These are phyloP conservation scores for Backusella macrospora DNA, from an alignment of 192 early-diverging fungal species.

Conservation along the genomic window DNA sequence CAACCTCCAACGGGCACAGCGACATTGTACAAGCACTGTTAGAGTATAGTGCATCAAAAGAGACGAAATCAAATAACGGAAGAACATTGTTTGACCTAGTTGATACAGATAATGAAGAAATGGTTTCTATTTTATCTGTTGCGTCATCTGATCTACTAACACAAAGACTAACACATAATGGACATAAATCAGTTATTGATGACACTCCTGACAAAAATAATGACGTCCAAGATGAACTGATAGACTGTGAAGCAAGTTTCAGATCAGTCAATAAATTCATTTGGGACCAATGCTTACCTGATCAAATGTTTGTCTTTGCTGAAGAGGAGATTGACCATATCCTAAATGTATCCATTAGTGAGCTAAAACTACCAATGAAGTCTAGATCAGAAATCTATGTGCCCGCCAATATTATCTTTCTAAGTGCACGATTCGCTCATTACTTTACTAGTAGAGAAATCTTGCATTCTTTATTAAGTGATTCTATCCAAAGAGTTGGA, in stretches of 20 bases:
- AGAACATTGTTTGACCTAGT: slow-evolving; percentile 78
- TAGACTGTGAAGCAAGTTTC: slow-evolving; percentile 24
- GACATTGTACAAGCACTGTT: slow-evolving; percentile 76
- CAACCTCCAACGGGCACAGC: slow-evolving; percentile 80
- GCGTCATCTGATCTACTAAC: slow-evolving; percentile 45
- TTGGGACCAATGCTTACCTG: slow-evolving; percentile 80
- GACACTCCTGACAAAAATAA: background rate
- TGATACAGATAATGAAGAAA: slow-evolving; percentile 52
- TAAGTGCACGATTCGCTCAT: slow-evolving; percentile 87
- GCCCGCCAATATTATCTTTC: slow-evolving; percentile 86
- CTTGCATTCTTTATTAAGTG: slow-evolving; percentile 67
- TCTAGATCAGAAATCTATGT: slow-evolving; percentile 66
- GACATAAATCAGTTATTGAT: slow-evolving; percentile 10
- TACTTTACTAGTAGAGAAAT: slow-evolving; percentile 77
- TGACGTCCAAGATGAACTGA: background rate
- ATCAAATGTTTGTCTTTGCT: slow-evolving; percentile 97
- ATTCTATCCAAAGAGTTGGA: slow-evolving; percentile 58
- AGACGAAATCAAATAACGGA: slow-evolving; percentile 69
- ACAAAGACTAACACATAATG: slow-evolving; percentile 7
- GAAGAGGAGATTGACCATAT: slow-evolving; percentile 71
- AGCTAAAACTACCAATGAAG: slow-evolving; percentile 61
- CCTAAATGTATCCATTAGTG: slow-evolving; percentile 69
- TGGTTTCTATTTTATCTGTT: slow-evolving; percentile 62
- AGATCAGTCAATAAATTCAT: slow-evolving; percentile 56
- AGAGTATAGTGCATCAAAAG: slow-evolving; percentile 73